Percentiles rank a stretch among this genome's conserved stretches.
Conservation (phyloP, 1,284 basidiomycete genomes). For the Mycena citricolor region DNA sequence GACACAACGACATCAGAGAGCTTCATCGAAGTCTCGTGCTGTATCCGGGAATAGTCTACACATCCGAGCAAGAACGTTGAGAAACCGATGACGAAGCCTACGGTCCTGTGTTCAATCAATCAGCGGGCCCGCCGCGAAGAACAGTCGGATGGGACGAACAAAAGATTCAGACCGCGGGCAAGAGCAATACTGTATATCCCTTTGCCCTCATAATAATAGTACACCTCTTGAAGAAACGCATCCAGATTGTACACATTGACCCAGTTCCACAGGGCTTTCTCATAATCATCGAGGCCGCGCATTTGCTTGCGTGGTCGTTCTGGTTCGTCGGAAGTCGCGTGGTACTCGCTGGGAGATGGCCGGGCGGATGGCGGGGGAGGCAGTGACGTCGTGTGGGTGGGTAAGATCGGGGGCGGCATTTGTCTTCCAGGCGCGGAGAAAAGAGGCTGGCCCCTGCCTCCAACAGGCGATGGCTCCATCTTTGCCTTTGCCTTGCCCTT, state of each 20-base stretch:
- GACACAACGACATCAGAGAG: constrained; percentile 80
- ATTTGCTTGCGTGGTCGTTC: constrained; percentile 47
- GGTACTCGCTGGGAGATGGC: constrained; percentile 27
- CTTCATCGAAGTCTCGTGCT: constrained; percentile 57
- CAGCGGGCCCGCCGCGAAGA: constrained; percentile 18
- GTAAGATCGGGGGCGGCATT: constrained; percentile 32
- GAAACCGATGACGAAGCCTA: constrained; percentile 96
- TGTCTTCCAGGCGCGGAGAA: constrained; percentile 46
- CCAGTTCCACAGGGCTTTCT: constrained; percentile 97
- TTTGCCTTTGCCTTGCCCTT: constrained; percentile 32
- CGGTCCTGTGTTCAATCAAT: constrained; percentile 63
- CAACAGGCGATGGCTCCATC: constrained; percentile 14
- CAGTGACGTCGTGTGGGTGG: constrained; percentile 36
- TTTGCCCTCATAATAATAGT: constrained; percentile 94
- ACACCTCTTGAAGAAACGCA: constrained; percentile 92
- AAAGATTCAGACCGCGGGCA: constrained; percentile 82
- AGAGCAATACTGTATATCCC: constrained; percentile 94
- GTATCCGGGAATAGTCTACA: constrained; percentile 86
- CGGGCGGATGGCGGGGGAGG: constrained; percentile 65
- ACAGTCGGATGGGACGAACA: constrained; percentile 59
- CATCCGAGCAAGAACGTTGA: constrained; percentile 95
- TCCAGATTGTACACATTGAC: constrained; percentile 98
- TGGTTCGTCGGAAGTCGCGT: constrained; percentile 22
- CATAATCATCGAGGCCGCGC: constrained; percentile 79
- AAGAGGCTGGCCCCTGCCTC: constrained; percentile 40